phyloP scores from a whole-genome alignment of 345 rosid species.

The Lenwebbia sp. region DNA sequence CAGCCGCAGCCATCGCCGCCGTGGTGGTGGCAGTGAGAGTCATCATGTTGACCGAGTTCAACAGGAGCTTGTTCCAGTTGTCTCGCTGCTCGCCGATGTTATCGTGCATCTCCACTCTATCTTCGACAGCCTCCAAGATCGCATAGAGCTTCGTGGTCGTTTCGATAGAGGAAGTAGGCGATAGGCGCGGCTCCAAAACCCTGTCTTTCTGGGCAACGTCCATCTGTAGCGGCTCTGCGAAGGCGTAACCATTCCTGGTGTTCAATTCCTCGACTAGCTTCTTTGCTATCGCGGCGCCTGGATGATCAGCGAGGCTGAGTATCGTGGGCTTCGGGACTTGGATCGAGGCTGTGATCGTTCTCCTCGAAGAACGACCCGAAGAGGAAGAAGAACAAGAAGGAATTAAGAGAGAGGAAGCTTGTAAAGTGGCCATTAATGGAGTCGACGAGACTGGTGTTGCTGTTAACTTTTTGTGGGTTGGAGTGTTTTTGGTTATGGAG shows the following conservation, averaged over 20 bases:
- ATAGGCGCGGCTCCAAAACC: neutral
- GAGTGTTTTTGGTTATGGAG: neutral
- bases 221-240: neutral
- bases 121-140: slow-evolving; percentile 44
- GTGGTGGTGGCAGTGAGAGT: slow-evolving; percentile 40
- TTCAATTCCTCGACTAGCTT: neutral
- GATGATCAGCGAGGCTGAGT: neutral
- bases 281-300: neutral
- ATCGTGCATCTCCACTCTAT: slow-evolving; percentile 59
- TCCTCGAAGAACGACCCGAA: neutral
- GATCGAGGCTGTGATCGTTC: neutral
- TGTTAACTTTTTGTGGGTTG: too few relatives aligned
- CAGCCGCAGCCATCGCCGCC: neutral
- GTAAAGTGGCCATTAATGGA: neutral
- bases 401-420: neutral
- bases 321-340: neutral
- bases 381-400: neutral
- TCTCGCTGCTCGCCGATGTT: slow-evolving; percentile 56
- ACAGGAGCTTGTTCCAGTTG: slow-evolving; percentile 49
- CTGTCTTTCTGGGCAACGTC: neutral
- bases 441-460: neutral
- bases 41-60: slow-evolving; percentile 63
- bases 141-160: slow-evolving; percentile 16
- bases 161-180: neutral
- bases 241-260: neutral